Base-by-base conservation (phyloP, 495 filamentous ascomycete genomes). In the Penicillium longicatenatum region DNA sequence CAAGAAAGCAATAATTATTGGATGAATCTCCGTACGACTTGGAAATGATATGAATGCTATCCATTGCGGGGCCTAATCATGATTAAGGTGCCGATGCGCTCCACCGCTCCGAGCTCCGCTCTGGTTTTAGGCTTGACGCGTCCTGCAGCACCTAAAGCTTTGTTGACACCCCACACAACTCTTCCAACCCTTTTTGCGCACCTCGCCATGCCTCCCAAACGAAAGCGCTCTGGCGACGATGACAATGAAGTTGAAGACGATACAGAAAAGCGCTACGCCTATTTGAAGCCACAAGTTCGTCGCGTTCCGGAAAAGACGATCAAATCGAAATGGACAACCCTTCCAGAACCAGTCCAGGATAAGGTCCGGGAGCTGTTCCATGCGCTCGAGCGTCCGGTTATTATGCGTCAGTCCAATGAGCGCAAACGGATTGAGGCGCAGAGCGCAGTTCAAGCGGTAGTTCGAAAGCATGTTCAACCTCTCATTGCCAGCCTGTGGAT, bases 241-340 rank as follows among this genome's bases (percentile, higher is more conserved):
- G 66, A 72, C 10, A 35, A 61, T 42, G 31, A 35, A 3, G 53
- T 16, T 4, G 57, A 65, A 22, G 59, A 66, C 37, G 21, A 65
- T 33, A 12, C 58, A 22, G 64, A 53, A 35, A 77, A 77, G 55
- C 62, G 63, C 39, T 80, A 73, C 53, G 75, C 76, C 26, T 73
- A 74, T 48, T 71, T 86, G 17, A 76, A 80, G 57, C 74, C 81
- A 10, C 72, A 72, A n/a, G 69, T 79, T 20, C 77, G 79, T 55
- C 73, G 77, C 49, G 74, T 89, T 33, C 72, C 84, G 7, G 81
- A 82, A 60, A 71, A 77, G 31, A 81, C 75, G 4, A 83, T 88
- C 66, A 79, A 77, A 41, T 68, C 76, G 12, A 85, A 82, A 74
- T 88, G 85, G 85, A 73, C 73, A n/a, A 74, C 75, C 20, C 73